Conservation (phyloP, 148 eudicot species). For the Linanthus parryae region DNA sequence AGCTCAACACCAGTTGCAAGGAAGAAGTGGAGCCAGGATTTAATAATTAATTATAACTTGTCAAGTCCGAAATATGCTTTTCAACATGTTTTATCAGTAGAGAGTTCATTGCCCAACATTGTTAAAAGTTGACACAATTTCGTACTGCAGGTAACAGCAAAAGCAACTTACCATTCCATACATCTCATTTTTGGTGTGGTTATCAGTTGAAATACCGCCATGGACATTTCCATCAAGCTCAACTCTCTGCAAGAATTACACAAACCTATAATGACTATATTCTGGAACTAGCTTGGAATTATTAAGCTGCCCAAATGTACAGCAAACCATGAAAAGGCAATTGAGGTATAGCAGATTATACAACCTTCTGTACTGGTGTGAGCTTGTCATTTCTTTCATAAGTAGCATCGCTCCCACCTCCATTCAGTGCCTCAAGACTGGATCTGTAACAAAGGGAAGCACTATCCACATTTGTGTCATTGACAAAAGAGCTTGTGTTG, state of each 20-base stretch:
- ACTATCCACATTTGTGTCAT: slow-evolving; percentile 27
- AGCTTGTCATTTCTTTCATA: slow-evolving; percentile 18
- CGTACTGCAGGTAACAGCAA: too few relatives aligned
- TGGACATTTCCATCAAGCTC: slow-evolving; percentile 6
- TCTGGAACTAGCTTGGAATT: neutral
- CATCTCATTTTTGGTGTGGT: slow-evolving; percentile 4
- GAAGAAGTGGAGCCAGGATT: too few relatives aligned
- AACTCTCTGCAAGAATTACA: slow-evolving; percentile 5
- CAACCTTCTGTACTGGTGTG: slow-evolving; percentile 25
- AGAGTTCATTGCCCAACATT: too few relatives aligned
- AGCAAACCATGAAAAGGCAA: neutral
- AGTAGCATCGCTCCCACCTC: slow-evolving; percentile 18
- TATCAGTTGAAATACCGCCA: slow-evolving; percentile 7
- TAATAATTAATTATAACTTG: too few relatives aligned
- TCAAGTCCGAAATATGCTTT: too few relatives aligned
- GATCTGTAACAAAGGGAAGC: slow-evolving; percentile 25
- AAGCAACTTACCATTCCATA: slow-evolving; percentile 13
- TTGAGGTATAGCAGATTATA: neutral
- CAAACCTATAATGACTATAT: neutral
- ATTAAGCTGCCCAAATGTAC: neutral
- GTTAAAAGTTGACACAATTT: neutral
- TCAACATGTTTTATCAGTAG: too few relatives aligned
- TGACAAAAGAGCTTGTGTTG: slow-evolving; percentile 17
- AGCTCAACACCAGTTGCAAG: too few relatives aligned
- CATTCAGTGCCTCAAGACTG: slow-evolving; percentile 19